Evolutionary conservation across 305 asterid genomes (phyloP).

Genomic region (Fraxinus greggii): DNA sequence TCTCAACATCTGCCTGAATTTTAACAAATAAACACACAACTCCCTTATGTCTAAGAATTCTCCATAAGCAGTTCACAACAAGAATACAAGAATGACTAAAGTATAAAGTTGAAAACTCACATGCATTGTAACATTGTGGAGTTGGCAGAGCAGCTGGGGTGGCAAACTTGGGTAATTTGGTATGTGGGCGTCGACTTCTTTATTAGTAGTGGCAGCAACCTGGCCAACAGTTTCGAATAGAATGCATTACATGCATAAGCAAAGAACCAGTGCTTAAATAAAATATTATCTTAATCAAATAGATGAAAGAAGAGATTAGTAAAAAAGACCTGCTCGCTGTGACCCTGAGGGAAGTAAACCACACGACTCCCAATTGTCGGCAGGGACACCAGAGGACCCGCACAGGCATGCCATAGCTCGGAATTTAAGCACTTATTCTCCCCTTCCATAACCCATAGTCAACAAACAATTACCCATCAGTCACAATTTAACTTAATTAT

Average conservation of each 20-base stretch:
- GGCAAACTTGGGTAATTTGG: conserved; percentile 90
- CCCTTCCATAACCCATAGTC: conserved; percentile 50
- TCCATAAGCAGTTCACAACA: conserved; percentile 8
- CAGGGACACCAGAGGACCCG: conserved; percentile 91
- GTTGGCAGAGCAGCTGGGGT: conserved; percentile 91
- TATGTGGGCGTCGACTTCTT: conserved; percentile 86
- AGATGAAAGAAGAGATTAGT: conserved; percentile 9
- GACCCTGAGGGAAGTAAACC: conserved; percentile 97
- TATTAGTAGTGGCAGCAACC: conserved; percentile 93
- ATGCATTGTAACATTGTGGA: conserved; percentile 95
- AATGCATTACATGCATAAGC: conserved; percentile 24
- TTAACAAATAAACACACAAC: conserved; percentile 26
- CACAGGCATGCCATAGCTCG: conserved; percentile 99
- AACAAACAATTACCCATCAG: conserved; percentile 25
- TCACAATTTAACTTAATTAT: conserved; percentile 34
- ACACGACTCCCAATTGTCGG: conserved; percentile 75
- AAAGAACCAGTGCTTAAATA: background rate
- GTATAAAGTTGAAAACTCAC: conserved; percentile 46
- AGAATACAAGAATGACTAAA: conserved; percentile 10
- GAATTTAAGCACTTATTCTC: conserved; percentile 93
- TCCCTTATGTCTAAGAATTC: conserved; percentile 11
- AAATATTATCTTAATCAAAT: conserved; percentile 4
- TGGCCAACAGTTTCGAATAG: conserved; percentile 37
- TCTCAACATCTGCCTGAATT: conserved; percentile 92
- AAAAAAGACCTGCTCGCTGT: conserved; percentile 81